Evolutionary conservation across 768 basidiomycete species (phyloP), one percentile per base, ranked within the genome.

Genomic region (Mycena epipterygia): DNA sequence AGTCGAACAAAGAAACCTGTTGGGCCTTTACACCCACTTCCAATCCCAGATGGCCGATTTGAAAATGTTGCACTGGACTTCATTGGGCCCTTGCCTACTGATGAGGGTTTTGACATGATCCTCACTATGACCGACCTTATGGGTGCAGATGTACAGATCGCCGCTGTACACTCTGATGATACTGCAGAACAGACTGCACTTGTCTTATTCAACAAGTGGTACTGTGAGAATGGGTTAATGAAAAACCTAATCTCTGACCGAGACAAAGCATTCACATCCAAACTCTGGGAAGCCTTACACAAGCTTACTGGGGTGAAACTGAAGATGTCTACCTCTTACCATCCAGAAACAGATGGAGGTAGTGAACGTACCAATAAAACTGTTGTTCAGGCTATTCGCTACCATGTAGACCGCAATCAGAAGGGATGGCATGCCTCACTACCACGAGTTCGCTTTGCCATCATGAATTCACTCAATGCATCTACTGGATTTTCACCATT

Each of bases 21-120:
- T 30, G 51, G 29, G 51, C 51, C 51, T 52, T 17, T 52, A 52
- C 51, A 52, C 21, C 51, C 51, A 14, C 51, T 52, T 27, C 51
- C 51, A 52, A 29, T 52, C 23, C 51, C 29, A 52, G 51, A 52
- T 52, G 46, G 46, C 46, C 23, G 46, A 11, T 68, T 74, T 5
- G 70, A 76, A 23, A 67, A 64, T 12, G 70, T 80, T 1, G 72
- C 76, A 1, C 75, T 82, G 4, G 78, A 82, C 62, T 81, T 79
- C 53, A 70, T 81, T n/a, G 79, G 80, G 0, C 77, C 78, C 2
- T 66, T 81, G 16, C 80, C 80, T 0, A 66, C 63, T 14, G 77
- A 79, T 37, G 41, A 65, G 0, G 74, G 76, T 2, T 77, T 60
- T 63, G 68, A 83, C 41, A 61, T 61, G 59, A 61, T 61, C 29